Conservation (phyloP, 2,329 filamentous ascomycete species). For the Byssoonygena ceratinophila region DNA sequence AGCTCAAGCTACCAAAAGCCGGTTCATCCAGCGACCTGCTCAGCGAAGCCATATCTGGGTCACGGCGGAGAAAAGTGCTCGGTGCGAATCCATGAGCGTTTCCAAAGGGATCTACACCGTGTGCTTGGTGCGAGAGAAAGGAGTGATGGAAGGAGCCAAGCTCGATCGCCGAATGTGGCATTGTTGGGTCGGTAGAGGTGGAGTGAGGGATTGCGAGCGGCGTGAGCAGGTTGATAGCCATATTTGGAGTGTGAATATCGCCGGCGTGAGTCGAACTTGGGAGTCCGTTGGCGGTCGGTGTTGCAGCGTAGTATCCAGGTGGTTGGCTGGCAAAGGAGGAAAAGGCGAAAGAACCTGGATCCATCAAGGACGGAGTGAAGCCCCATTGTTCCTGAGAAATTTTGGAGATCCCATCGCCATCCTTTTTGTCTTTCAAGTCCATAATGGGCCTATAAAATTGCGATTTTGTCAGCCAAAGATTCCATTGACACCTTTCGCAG, state of each 20-base stretch:
- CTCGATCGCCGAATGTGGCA: slow-evolving; percentile 45
- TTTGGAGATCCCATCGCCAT: slow-evolving; percentile 53
- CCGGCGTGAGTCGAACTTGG: slow-evolving; percentile 61
- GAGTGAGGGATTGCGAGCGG: slow-evolving; percentile 68
- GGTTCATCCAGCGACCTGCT: slow-evolving; percentile 56
- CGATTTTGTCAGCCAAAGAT: background rate
- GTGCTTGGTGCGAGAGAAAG: slow-evolving; percentile 42
- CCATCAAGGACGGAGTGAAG: slow-evolving; percentile 75
- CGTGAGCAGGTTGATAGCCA: slow-evolving; percentile 52
- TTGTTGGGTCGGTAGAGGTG: slow-evolving; percentile 42
- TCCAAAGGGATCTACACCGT: slow-evolving; percentile 59
- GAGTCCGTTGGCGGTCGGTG: slow-evolving; percentile 56
- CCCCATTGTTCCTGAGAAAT: slow-evolving; percentile 72
- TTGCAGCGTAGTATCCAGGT: slow-evolving; percentile 78
- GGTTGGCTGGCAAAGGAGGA: slow-evolving; percentile 67
- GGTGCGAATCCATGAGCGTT: slow-evolving; percentile 51
- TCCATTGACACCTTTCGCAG: background rate
- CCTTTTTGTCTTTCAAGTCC: slow-evolving; percentile 4
- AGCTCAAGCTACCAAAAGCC: slow-evolving; percentile 45
- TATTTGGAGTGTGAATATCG: slow-evolving; percentile 73
- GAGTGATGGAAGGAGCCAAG: slow-evolving; percentile 56
- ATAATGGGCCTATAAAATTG: background rate
- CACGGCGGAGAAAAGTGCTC: slow-evolving; percentile 68
- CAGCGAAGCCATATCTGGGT: slow-evolving; percentile 70
- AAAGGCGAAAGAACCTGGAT: slow-evolving; percentile 75